Base-by-base conservation (phyloP, 2,329 filamentous ascomycete species). In the Lasiodiplodia sp. region DNA sequence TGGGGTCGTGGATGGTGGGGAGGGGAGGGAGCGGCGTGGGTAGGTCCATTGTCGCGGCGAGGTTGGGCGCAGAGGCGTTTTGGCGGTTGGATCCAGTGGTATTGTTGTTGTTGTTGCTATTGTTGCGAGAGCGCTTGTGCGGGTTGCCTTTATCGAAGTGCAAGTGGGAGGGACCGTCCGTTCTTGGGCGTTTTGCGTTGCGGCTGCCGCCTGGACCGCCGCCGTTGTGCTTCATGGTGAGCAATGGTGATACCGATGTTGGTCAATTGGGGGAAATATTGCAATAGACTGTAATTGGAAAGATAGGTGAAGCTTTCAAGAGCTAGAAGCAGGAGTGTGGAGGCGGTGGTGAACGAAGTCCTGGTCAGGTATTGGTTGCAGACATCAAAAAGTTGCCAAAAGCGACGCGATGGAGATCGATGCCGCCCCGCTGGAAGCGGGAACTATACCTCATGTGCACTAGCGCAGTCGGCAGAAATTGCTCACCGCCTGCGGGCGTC, bases 1-100 rank as follows among this genome's bases (percentile, higher is more conserved):
- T 79, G 0, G 84, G 80, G 71, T 93, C 86, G 6, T 84, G 74
- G 63, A 93, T 87, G 11, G 81, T 76, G 3, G 92, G 92, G 1
- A 93, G 80, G 1, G 86, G 83, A 3, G 90, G 90, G 1, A 87
- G 75, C 18, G 1, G 78, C 70, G 23, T 40, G 52, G 51, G 14
- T n/a, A 51, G 37, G n/a, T 18, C 47, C 37, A n/a, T 14, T 6
- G 18, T 7, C 4, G 60, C 23, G 16, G n/a, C 16, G 37, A 60
- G 38, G 38, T 60, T 60, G 14, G 56, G 56, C 6, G 38, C 23
- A 16, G n/a, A 18, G 12, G 56, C 10, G 37, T 34, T 34, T 34
- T 34, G 31, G 31, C 31, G 31, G 31, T 34, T 7, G 8, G 31
- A 34, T 7, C 31, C 31, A 7, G 31, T n/a, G 11, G 11, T 21